phyloP scores from a whole-genome alignment of 257 asterid species.

The Echites panduratus region DNA sequence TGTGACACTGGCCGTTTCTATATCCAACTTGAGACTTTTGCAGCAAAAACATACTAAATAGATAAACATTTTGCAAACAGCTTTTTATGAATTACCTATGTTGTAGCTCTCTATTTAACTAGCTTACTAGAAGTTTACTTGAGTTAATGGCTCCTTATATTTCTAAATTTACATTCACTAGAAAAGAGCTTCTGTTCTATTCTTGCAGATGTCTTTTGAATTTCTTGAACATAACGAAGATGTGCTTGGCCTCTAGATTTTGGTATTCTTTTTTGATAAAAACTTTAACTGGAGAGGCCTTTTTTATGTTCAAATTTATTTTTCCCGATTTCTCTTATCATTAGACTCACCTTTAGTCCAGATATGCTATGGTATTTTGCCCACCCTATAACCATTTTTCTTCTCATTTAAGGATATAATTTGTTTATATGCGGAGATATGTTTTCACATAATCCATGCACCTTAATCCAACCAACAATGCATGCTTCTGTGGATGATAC shows the following conservation, averaged over 20 bases:
- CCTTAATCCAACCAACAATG: conserved; percentile 88
- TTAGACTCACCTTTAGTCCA: not conserved
- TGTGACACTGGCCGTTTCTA: not conserved
- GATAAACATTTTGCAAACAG: not conserved
- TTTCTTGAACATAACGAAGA: not conserved
- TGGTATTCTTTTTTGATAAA: not conserved
- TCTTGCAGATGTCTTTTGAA: not conserved
- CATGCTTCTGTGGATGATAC: conserved; percentile 40
- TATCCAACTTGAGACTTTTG: not conserved
- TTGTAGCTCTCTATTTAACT: not conserved
- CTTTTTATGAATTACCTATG: not conserved
- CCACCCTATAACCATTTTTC: conserved; percentile 4
- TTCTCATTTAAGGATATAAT: not conserved
- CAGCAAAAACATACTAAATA: not conserved
- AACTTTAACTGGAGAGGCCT: not conserved
- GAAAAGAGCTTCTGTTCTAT: not conserved
- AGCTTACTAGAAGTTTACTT: not conserved
- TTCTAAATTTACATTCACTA: not conserved
- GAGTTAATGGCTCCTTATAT: not conserved
- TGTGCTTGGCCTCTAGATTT: not conserved
- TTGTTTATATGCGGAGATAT: conserved; percentile 71
- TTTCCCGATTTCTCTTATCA: not conserved
- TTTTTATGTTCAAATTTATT: not conserved
- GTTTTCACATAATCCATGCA: conserved; percentile 89
- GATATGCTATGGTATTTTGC: too few relatives aligned